These are phyloP conservation scores for Nicotiana noctiflora DNA, from an alignment of 257 asterid genomes.

Conservation along the genomic window DNA sequence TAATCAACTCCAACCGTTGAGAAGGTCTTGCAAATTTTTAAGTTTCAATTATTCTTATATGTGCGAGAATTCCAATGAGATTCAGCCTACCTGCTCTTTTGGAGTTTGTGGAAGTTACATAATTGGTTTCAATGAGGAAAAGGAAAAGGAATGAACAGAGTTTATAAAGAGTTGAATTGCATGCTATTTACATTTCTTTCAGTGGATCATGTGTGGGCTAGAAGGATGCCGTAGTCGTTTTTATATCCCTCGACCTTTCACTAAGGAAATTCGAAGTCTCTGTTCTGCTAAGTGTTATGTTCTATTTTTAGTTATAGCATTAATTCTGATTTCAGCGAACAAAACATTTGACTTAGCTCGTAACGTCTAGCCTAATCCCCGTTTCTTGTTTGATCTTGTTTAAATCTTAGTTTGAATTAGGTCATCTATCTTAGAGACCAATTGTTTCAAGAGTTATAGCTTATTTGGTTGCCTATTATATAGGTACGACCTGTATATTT, in stretches of 20 bases:
- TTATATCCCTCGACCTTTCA: not conserved
- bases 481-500: not conserved
- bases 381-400: not conserved
- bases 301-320: not conserved
- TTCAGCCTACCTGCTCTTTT: not conserved
- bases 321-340: too few relatives aligned
- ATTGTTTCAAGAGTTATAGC: not conserved
- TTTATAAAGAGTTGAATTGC: not conserved
- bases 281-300: not conserved
- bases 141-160: not conserved
- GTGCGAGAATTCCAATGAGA: not conserved
- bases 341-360: not conserved
- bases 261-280: not conserved
- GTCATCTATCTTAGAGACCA: not conserved
- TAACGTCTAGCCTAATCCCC: not conserved
- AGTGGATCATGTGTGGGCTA: not conserved
- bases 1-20: not conserved
- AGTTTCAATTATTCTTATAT: not conserved
- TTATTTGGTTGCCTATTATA: not conserved
- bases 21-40: not conserved
- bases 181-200: not conserved
- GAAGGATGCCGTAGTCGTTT: not conserved
- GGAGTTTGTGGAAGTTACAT: not conserved
- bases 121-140: not conserved
- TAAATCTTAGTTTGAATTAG: not conserved